Conservation (phyloP, 2,329 filamentous ascomycete species). For the Neonectria coccinea region DNA sequence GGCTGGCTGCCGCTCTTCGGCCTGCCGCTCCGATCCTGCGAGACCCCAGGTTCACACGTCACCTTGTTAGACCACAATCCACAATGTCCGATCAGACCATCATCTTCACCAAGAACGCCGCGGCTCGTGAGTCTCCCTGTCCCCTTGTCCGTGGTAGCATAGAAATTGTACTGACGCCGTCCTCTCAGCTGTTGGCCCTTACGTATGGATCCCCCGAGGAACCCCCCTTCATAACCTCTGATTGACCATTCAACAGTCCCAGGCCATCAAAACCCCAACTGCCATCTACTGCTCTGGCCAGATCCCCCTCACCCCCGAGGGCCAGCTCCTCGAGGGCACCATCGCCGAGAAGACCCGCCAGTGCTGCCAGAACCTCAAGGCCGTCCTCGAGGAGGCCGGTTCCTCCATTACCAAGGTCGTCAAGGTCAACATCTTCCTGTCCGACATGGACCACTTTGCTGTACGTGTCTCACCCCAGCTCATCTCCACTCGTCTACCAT, state of each 20-base stretch:
- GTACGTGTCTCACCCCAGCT: slow-evolving; percentile 50
- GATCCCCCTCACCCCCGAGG: slow-evolving; percentile 74
- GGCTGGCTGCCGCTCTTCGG: slow-evolving; percentile 37
- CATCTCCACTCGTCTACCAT: not conserved
- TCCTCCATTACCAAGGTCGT: slow-evolving; percentile 83
- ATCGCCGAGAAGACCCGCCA: slow-evolving; percentile 73
- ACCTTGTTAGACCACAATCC: slow-evolving; percentile 49
- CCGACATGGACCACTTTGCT: slow-evolving; percentile 90
- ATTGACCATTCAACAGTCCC: slow-evolving; percentile 60
- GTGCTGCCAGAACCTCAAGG: slow-evolving; percentile 82
- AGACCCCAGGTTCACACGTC: slow-evolving; percentile 48
- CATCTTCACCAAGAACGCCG: slow-evolving; percentile 70
- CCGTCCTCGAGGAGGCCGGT: slow-evolving; percentile 84
- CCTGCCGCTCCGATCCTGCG: slow-evolving; percentile 30
- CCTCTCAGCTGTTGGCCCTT: slow-evolving; percentile 68
- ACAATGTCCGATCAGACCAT: slow-evolving; percentile 62
- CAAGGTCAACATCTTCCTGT: slow-evolving; percentile 92
- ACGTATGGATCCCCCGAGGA: slow-evolving; percentile 60
- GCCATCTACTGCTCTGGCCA: slow-evolving; percentile 77
- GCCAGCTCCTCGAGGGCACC: slow-evolving; percentile 67
- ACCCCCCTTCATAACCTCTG: slow-evolving; percentile 11
- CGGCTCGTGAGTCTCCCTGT: slow-evolving; percentile 61
- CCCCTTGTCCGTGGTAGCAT: not conserved
- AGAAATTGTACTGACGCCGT: slow-evolving; percentile 23
- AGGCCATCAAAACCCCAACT: slow-evolving; percentile 73